Base-by-base conservation (phyloP, 2,329 filamentous ascomycete species). In the Biscogniauxia sp. region DNA sequence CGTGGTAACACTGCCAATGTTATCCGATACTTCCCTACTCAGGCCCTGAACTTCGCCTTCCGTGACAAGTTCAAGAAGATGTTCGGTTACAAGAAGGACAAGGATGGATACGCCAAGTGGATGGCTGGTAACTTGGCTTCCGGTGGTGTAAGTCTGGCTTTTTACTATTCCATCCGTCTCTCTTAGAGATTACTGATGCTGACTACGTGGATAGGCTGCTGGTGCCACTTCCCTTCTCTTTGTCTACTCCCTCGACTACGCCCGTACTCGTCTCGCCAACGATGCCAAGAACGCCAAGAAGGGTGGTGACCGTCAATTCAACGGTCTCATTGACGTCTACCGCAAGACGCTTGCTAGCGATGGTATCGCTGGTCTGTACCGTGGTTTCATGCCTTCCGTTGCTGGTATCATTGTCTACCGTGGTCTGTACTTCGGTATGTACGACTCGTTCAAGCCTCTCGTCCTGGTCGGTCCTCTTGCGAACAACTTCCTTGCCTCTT, bases 391-490 rank as follows among this genome's bases (percentile, higher is more conserved):
- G 88, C 95, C 96, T 81, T 99, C 95, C 77, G 95, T 99, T 78
- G 88, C 91, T 82, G 95, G 95, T 90, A 99, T 99, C 82, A 83
- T 99, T 76, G 95, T 99, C 85, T 99, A 99, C 92, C 95, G 95
- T 92, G 95, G 95, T 97, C 93, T 99, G 76, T 99, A 99, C 93
- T 99, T 99, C 91, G 95, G 95, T 80, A 91, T 99, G 91, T 99
- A 99, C 93, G 95, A 99, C 86, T 99, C 95, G 74, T 89, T 99
- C 88, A 99, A 99, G 93, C 95, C 95, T 75, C 92, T 98, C 78
- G 81, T 98, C 83, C 92, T 99, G 71, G 88, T 90, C 79, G 95
- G 95, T 80, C 68, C 79, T 80, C 92, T 99, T 75, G 88, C 93
- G 84, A 93, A 93, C 85, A 97, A 94, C 92, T 99, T 99, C 93